phyloP scores from a whole-genome alignment of 768 basidiomycete genomes.

The Tylopilus balloui region DNA sequence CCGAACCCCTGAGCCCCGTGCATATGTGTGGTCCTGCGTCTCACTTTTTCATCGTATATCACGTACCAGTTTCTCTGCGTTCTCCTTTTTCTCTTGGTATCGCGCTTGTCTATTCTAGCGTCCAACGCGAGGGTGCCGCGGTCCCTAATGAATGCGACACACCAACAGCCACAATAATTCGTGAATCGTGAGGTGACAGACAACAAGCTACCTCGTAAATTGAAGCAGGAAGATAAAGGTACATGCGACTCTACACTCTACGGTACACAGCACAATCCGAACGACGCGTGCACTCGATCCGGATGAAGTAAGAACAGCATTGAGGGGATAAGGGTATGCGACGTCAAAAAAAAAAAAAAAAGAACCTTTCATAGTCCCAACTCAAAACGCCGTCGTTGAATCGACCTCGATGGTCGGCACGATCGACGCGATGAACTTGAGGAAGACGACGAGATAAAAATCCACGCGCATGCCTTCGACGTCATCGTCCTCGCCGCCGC shows the following conservation, averaged over 20 bases:
- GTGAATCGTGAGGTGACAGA: too few species aligned
- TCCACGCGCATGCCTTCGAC: conserved; percentile 95
- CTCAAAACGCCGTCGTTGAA: conserved; percentile 73
- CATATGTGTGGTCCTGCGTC: too few species aligned
- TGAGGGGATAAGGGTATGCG: conserved; percentile 14
- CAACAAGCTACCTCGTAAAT: neutral
- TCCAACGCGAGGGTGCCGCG: too few species aligned
- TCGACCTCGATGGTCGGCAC: conserved; percentile 99
- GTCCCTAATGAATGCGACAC: too few species aligned
- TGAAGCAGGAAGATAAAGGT: conserved; percentile 18
- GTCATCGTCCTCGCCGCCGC: conserved; percentile 41
- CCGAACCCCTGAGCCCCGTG: too few species aligned
- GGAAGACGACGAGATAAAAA: conserved; percentile 96
- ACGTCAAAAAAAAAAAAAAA: neutral
- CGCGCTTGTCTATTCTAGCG: too few species aligned
- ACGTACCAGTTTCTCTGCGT: too few species aligned
- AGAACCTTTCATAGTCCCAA: conserved; percentile 1
- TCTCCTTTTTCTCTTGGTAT: too few species aligned
- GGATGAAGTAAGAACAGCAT: neutral
- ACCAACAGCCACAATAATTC: too few species aligned
- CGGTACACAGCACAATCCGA: conserved; percentile 10
- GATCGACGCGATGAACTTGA: conserved; percentile 98
- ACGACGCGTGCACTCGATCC: conserved; percentile 3
- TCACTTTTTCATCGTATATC: too few species aligned
- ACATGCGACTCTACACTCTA: conserved; percentile 27